Base-by-base conservation (phyloP, 2,329 filamentous ascomycete species). In the Cercospora zeae-maydis region DNA sequence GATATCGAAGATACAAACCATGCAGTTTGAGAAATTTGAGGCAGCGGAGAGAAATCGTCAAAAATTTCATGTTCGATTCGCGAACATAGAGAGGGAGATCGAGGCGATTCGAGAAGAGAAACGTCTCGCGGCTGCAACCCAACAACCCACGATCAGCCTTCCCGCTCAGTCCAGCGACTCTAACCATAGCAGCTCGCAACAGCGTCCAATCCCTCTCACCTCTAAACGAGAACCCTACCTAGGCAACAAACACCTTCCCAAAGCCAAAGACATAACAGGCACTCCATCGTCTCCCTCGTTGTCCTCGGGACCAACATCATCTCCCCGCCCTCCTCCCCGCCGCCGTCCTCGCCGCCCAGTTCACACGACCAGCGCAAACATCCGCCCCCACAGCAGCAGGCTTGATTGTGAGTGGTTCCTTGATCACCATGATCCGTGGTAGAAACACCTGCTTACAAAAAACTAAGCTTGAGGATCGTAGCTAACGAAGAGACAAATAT, bases 351-450 rank as follows among this genome's bases (percentile, higher is more conserved):
- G 19, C 3, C 47, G 47, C 7, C 3, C 5, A 11, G 42, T 27
- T 19, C 42, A 49, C 42, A n/a, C 21, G 27, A 14, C 13, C 42
- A 49, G 27, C 42, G 42, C 42, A 27, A 49, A 27, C 42, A 24
- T 27, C 7, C 42, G 42, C 13, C 42, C 42, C 24, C 21, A 21
- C 13, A 19, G 36, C 37, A 42, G 36, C 37, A 42, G 11, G 45
- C 21, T 16, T 21, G 56, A 58, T 13, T 49, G 56, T 58, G 56
- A 58, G 56, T 58, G 39, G 27, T 49, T 53, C n/a, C 31, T 53
- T n/a, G 14, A 27, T n/a, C 16, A 21, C 10, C 56, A n/a, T 24
- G 37, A 47, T 42, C 56, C 42, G 19, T 49, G 36, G 37, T 45
- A 45, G 37, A 31, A 36, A 4, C 31, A 53, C 27, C 6, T 33